Evolutionary conservation across 164 flowering plant genomes (phyloP).

Genomic region (Aristolochia contorta): DNA sequence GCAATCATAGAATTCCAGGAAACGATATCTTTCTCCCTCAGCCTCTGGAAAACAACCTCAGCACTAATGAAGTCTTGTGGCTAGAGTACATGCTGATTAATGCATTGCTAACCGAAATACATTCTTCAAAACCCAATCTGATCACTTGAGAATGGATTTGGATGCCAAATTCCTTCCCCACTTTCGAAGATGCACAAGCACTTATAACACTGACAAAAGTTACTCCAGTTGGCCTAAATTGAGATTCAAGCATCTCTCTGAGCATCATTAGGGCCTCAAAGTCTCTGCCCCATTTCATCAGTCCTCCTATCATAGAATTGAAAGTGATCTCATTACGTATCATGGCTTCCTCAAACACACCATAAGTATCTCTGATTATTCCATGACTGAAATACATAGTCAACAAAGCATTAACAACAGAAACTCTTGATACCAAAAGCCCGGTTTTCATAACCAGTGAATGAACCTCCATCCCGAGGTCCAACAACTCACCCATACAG

Average conservation of each 20-base stretch:
- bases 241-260: slow-evolving; percentile 31
- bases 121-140: slow-evolving; percentile 39
- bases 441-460: slow-evolving; percentile 42
- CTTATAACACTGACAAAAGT: slow-evolving; percentile 62
- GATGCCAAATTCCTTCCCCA: slow-evolving; percentile 16
- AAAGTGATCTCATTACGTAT: slow-evolving; percentile 42
- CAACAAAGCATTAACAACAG: slow-evolving; percentile 56
- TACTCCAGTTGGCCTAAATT: slow-evolving; percentile 44
- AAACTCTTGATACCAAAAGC: slow-evolving; percentile 22
- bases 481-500: slow-evolving; percentile 18
- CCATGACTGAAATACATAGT: slow-evolving; percentile 59
- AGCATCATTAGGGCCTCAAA: slow-evolving; percentile 45
- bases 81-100: slow-evolving; percentile 34
- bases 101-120: slow-evolving; percentile 53
- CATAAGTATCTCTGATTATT: slow-evolving; percentile 26
- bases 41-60: slow-evolving; percentile 9
- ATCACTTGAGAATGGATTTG: slow-evolving; percentile 47
- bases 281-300: slow-evolving; percentile 34
- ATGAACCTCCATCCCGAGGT: slow-evolving; percentile 58
- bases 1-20: slow-evolving; percentile 42
- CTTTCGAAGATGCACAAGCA: slow-evolving; percentile 23
- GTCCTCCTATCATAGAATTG: slow-evolving; percentile 69
- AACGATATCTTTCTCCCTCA: slow-evolving; percentile 17
- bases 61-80: slow-evolving; percentile 25
- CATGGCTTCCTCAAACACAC: slow-evolving; percentile 37